These are phyloP conservation scores for Epichloe amarillans DNA, from an alignment of 2,329 filamentous ascomycete genomes.

Conservation along the genomic window DNA sequence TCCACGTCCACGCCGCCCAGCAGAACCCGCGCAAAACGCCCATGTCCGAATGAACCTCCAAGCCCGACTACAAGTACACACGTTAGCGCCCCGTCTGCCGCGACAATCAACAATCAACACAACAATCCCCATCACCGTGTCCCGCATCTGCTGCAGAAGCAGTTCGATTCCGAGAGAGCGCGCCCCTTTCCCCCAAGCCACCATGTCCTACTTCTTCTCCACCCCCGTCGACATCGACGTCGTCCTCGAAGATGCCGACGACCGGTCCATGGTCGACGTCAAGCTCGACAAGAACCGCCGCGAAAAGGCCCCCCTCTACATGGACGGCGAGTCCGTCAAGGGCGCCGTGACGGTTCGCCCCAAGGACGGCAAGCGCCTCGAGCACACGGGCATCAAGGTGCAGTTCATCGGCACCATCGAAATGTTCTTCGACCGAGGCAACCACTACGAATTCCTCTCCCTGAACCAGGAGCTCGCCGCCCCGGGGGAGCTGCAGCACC, in stretches of 20 bases:
- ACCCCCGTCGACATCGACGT: constrained; percentile 98
- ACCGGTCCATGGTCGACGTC: constrained; percentile 89
- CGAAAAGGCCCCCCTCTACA: constrained; percentile 92
- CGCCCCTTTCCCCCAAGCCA: constrained; percentile 9
- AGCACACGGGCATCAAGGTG: constrained; percentile 98
- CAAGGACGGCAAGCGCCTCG: constrained; percentile 94
- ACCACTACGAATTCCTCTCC: constrained; percentile 98
- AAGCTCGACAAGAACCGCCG: constrained; percentile 97
- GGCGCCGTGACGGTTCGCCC: constrained; percentile 88
- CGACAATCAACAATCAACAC: neutral
- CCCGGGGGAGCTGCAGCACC: constrained; percentile 97
- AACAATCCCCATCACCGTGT: neutral
- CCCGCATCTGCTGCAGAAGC: neutral
- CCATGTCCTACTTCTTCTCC: constrained; percentile 96
- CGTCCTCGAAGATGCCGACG: constrained; percentile 88
- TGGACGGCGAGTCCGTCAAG: constrained; percentile 97
- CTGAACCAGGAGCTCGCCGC: constrained; percentile 93
- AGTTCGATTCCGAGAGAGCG: neutral
- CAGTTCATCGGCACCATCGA: constrained; percentile 99
- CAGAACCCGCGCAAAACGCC: no score
- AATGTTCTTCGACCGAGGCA: constrained; percentile 99
- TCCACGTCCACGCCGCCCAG: no score
- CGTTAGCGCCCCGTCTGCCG: no score
- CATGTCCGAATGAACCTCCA: no score
- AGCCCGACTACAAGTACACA: no score